Evolutionary conservation across 192 early-diverging fungal genomes (phyloP).

Genomic region (Chytriomyces confervae): DNA sequence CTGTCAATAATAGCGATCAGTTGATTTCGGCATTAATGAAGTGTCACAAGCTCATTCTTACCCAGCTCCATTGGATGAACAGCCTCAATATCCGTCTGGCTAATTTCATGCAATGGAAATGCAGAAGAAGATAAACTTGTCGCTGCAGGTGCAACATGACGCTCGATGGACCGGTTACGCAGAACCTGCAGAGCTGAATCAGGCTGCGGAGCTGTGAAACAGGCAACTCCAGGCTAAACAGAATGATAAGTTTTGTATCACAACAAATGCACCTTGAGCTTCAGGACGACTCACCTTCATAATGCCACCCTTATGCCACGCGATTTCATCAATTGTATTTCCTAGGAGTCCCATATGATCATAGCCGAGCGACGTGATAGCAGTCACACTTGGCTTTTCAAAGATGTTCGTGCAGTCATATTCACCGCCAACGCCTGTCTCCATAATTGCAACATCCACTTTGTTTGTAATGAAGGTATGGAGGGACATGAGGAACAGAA

Average conservation of each 20-base stretch:
- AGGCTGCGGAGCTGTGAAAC: conserved; percentile 74
- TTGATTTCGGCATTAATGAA: too few relatives aligned
- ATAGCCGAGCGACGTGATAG: conserved; percentile 76
- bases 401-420: conserved; percentile 88
- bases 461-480: conserved; percentile 82
- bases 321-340: conserved; percentile 74
- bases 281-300: conserved; percentile 56
- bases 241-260: too few relatives aligned
- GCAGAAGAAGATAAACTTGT: conserved; percentile 1
- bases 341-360: conserved; percentile 80
- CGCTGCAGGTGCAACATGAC: conserved; percentile 47
- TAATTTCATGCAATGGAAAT: neutral
- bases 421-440: conserved; percentile 84
- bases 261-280: neutral
- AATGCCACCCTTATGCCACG: conserved; percentile 81
- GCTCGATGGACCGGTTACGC: conserved; percentile 69
- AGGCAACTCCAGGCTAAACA: conserved; percentile 65
- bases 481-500: conserved; percentile 87
- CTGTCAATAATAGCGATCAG: conserved; percentile 48
- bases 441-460: conserved; percentile 79
- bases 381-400: conserved; percentile 55
- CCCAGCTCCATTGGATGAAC: conserved; percentile 38
- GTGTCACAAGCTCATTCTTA: conserved; percentile 31
- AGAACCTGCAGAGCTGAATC: conserved; percentile 72
- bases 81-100: conserved; percentile 24